Evolutionary conservation across 2,329 filamentous ascomycete genomes (phyloP).

Genomic region (Colletotrichum sp.): DNA sequence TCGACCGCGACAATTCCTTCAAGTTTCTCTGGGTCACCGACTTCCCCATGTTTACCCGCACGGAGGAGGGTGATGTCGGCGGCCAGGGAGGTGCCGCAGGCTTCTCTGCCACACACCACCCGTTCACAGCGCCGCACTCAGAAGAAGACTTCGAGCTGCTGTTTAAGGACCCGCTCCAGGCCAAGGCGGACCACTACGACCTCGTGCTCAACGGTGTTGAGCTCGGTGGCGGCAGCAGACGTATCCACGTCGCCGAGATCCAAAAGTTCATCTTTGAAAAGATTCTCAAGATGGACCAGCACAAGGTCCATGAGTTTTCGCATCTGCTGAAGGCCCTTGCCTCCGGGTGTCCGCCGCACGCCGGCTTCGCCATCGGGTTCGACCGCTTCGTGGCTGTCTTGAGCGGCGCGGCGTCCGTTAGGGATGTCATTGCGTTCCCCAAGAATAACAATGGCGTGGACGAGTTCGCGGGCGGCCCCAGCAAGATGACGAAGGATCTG

Average conservation of each 20-base stretch:
- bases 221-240: constrained; percentile 88
- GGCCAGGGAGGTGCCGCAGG: constrained; percentile 82
- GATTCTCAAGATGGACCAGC: constrained; percentile 77
- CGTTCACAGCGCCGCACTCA: constrained; percentile 87
- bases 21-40: constrained; percentile 85
- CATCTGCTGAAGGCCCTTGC: constrained; percentile 84
- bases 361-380: constrained; percentile 91
- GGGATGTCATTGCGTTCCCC: constrained; percentile 96
- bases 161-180: constrained; percentile 72
- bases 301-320: constrained; percentile 79
- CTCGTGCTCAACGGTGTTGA: constrained; percentile 95
- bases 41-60: constrained; percentile 91
- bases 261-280: constrained; percentile 87
- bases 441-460: constrained; percentile 94
- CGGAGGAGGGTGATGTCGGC: constrained; percentile 65
- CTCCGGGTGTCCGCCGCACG: constrained; percentile 91
- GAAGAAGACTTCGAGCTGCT: constrained; percentile 76
- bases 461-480: constrained; percentile 79
- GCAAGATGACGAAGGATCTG: constrained; percentile 65
- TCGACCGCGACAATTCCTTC: constrained; percentile 56
- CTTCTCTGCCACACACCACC: constrained; percentile 89
- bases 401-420: constrained; percentile 76
- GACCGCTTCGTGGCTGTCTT: constrained; percentile 85
- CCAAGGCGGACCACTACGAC: constrained; percentile 89
- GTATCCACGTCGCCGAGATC: constrained; percentile 84